phyloP scores from a whole-genome alignment of 345 rosid species.

The Hibiscus trionum region DNA sequence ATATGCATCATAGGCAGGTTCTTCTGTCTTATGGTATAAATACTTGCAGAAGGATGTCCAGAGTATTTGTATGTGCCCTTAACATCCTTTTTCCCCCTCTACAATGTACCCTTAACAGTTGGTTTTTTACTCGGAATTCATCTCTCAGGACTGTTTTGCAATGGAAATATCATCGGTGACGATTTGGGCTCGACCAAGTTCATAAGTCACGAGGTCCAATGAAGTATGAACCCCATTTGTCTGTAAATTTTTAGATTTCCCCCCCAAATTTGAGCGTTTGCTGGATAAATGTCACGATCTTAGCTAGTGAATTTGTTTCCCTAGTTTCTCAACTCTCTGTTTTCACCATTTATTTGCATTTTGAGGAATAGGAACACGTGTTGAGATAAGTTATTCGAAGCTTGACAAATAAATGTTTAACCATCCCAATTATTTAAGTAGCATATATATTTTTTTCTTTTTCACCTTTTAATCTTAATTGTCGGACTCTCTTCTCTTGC shows the following conservation, averaged over 20 bases:
- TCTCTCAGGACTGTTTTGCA: background rate
- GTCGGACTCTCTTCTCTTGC: background rate
- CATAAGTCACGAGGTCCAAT: background rate
- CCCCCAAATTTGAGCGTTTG: slow-evolving; percentile 3
- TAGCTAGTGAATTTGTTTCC: background rate
- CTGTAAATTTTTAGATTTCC: slow-evolving; percentile 23
- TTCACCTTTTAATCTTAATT: background rate
- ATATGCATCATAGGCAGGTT: slow-evolving; percentile 32
- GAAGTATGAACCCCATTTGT: background rate
- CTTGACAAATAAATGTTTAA: background rate
- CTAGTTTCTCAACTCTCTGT: background rate
- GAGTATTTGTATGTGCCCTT: too few relatives aligned
- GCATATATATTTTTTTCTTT: background rate
- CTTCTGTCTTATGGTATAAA: background rate
- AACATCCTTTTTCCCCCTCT: too few relatives aligned
- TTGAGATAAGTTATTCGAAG: background rate
- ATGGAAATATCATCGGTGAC: background rate
- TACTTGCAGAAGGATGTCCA: background rate
- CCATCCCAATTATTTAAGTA: background rate
- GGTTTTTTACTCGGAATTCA: background rate
- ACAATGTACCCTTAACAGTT: background rate
- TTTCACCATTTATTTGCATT: background rate
- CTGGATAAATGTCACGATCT: slow-evolving; percentile 8
- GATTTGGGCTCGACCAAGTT: background rate
- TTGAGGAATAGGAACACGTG: slow-evolving; percentile 6